Base-by-base conservation (phyloP, 2,329 filamentous ascomycete genomes). In the Zalaria obscura region DNA sequence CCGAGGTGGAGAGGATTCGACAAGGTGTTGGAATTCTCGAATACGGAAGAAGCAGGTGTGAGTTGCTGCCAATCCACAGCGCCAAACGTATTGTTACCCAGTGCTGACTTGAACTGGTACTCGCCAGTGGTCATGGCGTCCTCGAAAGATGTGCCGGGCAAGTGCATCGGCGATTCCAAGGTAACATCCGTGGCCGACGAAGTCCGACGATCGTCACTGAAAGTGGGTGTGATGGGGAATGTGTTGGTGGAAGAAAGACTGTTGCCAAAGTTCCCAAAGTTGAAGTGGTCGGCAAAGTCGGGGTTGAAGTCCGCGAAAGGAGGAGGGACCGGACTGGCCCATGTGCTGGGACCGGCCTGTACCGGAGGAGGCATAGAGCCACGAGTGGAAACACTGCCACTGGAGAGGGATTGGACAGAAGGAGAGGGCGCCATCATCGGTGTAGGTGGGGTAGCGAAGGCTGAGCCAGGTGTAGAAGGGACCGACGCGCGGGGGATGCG, bases 401-500 rank as follows among this genome's bases (percentile, higher is more conserved):
- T 48, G 5, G 49, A 48, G 47, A 49, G 56, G 39, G 63, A 54
- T 25, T 60, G 56, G 26, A 61, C 50, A 8, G 62, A 61, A 29
- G 66, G 66, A 6, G 65, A 68, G 4, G 59, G 60, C 28, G 55
- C 53, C 36, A 58, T 54, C 36, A 29, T 32, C 3, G 56, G 56
- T 0, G 57, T 60, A 35, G 56, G 52, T 9, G 54, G 56, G 10
- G 57, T 55, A 27, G 54, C 43, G 42, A 56, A 54, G 4, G 53
- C 45, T 1, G 76, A 67, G 50, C 70, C 73, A 31, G 72, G 75
- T 7, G 81, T 80, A 27, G 78, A 78, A 1, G 81, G 64, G 52
- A 71, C 73, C 42, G 72, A 73, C 7, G 80, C 71, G 48, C 72
- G 68, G 31, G 79, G 78, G 25, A 47, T 76, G 70, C 50, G 72